phyloP scores from a whole-genome alignment of 2,329 filamentous ascomycete species.

The Fusarium luffae region DNA sequence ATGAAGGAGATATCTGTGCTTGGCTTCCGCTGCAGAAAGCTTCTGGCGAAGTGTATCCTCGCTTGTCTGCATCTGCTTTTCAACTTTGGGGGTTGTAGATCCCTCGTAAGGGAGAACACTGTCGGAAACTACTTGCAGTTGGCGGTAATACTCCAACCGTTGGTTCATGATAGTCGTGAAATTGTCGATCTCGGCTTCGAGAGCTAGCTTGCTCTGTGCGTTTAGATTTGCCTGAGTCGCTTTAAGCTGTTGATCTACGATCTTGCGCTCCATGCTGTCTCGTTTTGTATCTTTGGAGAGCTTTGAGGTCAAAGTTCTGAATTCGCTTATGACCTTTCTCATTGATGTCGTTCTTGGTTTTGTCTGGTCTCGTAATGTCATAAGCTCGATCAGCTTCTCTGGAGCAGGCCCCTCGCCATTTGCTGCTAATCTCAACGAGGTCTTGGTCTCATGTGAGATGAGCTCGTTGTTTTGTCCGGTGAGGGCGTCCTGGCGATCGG shows the following conservation, averaged over 20 bases:
- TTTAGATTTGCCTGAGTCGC: conserved; percentile 65
- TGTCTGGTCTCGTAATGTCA: conserved; percentile 58
- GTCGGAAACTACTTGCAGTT: conserved; percentile 91
- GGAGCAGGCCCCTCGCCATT: conserved; percentile 77
- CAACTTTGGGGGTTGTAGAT: conserved; percentile 62
- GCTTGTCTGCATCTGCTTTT: conserved; percentile 49
- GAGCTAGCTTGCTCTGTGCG: conserved; percentile 62
- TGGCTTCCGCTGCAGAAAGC: conserved; percentile 73
- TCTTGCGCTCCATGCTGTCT: conserved; percentile 74
- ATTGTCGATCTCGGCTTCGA: conserved; percentile 78
- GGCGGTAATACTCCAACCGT: conserved; percentile 88
- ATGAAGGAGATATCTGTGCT: conserved; percentile 76
- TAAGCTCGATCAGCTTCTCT: conserved; percentile 65
- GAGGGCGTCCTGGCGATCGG: conserved; percentile 81
- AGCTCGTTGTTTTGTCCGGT: conserved; percentile 82
- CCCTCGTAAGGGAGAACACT: conserved; percentile 81
- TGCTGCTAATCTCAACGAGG: conserved; percentile 69
- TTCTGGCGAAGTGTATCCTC: conserved; percentile 62
- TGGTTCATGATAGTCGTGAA: conserved; percentile 86
- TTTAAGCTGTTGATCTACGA: conserved; percentile 73
- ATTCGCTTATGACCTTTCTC: conserved; percentile 74
- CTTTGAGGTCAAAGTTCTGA: conserved; percentile 74
- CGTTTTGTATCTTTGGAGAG: conserved; percentile 52
- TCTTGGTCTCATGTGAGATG: conserved; percentile 76
- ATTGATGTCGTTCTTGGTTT: conserved; percentile 72